phyloP scores from a whole-genome alignment of 495 filamentous ascomycete genomes.

The Entonaema liquescens region DNA sequence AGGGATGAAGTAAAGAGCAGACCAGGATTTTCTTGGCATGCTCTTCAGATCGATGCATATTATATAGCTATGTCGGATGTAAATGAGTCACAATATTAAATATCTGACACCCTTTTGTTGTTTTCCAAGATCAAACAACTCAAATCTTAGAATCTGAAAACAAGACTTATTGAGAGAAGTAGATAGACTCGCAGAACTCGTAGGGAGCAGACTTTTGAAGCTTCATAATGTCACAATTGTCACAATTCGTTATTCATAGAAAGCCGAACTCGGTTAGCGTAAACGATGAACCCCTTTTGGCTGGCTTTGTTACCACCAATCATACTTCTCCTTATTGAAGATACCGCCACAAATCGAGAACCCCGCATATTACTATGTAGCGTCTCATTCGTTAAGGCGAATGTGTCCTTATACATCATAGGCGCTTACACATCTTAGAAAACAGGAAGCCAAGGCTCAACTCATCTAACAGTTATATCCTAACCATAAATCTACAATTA shows the following conservation, averaged over 20 bases:
- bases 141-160: constrained; percentile 8
- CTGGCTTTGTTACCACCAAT: constrained; percentile 8
- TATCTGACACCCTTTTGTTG: neutral
- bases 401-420: neutral
- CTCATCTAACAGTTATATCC: neutral
- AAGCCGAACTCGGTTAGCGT: constrained; percentile 28
- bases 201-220: constrained; percentile 25
- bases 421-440: neutral
- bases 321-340: neutral
- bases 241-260: constrained; percentile 32
- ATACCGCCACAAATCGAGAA: neutral
- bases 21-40: constrained; percentile 10
- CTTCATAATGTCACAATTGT: constrained; percentile 33
- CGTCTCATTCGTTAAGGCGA: constrained; percentile 6
- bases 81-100: constrained; percentile 6
- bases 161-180: neutral
- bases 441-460: neutral
- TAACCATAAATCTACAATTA: neutral
- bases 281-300: constrained; percentile 4
- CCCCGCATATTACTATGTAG: constrained; percentile 8
- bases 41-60: constrained; percentile 28
- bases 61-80: neutral
- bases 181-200: neutral
- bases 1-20: constrained; percentile 9
- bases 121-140: constrained; percentile 1